Conservation (phyloP, 768 basidiomycete genomes). For the Amanita pseudoporphyria region DNA sequence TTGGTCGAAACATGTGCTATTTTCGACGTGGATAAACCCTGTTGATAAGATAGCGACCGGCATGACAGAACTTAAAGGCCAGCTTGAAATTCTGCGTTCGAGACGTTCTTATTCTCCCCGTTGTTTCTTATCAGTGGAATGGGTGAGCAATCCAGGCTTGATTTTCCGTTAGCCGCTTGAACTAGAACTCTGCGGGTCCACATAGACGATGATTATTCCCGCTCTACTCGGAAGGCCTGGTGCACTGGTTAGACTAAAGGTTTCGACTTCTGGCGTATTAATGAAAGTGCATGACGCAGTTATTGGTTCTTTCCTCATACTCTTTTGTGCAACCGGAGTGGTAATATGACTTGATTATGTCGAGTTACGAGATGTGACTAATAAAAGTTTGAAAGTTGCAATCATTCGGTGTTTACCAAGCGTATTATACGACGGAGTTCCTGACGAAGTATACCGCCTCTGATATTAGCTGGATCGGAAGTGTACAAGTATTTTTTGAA, state of each 20-base stretch:
- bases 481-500: constrained; percentile 10
- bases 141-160: too few relatives aligned
- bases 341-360: neutral
- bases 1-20: too few relatives aligned
- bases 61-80: too few relatives aligned
- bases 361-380: neutral
- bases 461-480: constrained; percentile 10
- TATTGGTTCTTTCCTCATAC: constrained; percentile 3
- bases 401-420: constrained; percentile 9
- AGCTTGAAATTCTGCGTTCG: too few relatives aligned
- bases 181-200: neutral
- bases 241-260: constrained; percentile 1
- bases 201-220: neutral
- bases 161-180: too few relatives aligned
- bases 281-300: neutral
- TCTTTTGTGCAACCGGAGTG: constrained; percentile 2
- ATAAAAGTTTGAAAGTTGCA: neutral
- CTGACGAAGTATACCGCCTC: constrained; percentile 8
- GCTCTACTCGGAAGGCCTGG: constrained; percentile 1
- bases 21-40: too few relatives aligned
- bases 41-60: too few relatives aligned
- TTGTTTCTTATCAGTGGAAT: too few relatives aligned
- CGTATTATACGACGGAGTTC: constrained; percentile 6
- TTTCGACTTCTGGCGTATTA: neutral
- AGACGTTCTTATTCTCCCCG: too few relatives aligned